Base-by-base conservation (phyloP, 2,329 filamentous ascomycete genomes). In the Epichloe typhina region DNA sequence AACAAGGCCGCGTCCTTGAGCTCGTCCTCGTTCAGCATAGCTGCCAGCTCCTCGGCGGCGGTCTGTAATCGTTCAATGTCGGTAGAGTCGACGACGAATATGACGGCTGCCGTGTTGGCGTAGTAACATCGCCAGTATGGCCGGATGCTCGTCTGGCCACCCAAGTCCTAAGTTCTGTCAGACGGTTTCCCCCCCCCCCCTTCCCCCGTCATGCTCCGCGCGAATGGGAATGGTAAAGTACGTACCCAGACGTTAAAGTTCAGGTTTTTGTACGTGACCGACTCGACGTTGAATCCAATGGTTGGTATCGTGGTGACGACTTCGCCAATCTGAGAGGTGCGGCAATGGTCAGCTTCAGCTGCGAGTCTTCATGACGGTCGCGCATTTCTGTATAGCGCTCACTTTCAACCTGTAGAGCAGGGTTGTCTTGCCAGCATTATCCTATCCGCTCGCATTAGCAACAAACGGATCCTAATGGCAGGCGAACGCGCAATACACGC, bases 41-140 rank as follows among this genome's bases (percentile, higher is more conserved):
- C 88, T 52, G 84, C 80, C 51, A 98, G 73, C 70, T 98, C 93
- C 65, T 97, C 93, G 3, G 88, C 83, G 3, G 93, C 93, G 19
- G 90, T 98, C 57, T 88, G 83, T 57, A 98, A 72, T 56, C 93
- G 86, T 64, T 97, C 91, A 64, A 97, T 94, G 75, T 98, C 93
- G 59, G 93, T 98, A 41, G 86, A 93, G 68, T 98, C 93, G 64
- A 98, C 91, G 55, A 98, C 93, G 73, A 98, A 98, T 63, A 98
- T 91, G 58, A 98, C 93, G 17, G 93, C 93, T 33, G 93, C 91
- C 0, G 93, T 98, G 73, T 98, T 97, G 65, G 90, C 88, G 66
- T 97, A 98, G 77, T 98, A 98, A 73, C 93, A 98, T 67, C 93
- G 82, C 93, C 93, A 98, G 74, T 98, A 98, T 2, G 93, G 93